Base-by-base conservation (phyloP, 805 yeast genomes). In the Debaryomyces prosopidis region DNA sequence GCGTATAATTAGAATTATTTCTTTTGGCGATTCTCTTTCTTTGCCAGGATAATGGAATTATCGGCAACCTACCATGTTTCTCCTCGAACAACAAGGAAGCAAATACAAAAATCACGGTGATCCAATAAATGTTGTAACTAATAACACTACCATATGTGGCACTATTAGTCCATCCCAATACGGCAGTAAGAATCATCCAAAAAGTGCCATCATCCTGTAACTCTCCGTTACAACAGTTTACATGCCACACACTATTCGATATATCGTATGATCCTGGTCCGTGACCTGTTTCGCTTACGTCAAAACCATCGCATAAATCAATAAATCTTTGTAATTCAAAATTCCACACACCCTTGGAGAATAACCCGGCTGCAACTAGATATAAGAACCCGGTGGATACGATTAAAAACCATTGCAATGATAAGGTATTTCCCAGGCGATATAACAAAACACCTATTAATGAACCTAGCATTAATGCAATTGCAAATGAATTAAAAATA, bases 221-320 rank as follows among this genome's bases (percentile, higher is more conserved):
- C 42, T 59, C 64, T 4, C 77, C 77, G 47, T 71, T 68, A 47
- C 77, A 73, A 51, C 77, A 73, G 55, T 73, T 71, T 18, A 73
- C 76, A 53, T 72, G 77, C 77, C 77, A 73, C 9, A 73, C 66
- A 44, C 71, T 62, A 26, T 53, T 63, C 36, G 60, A 49, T 26
- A 72, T 66, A 44, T 73, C 76, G 45, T 73, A 73, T 2, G 75
- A 68, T 2, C 77, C 77, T 2, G 77, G 77, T 1, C 77, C 76
- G 46, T 66, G 62, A 1, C 77, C 77, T 9, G 76, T 70, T 54
- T 73, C 77, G 32, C 68, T 62, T 8, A 66, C 71, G 45, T 73
- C 77, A 23, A 68, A 47, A 2, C 76, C 76, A 23, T 66, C 76
- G 48, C 76, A 71, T 18, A 48, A 49, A 39, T 67, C 54, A 31